These are phyloP conservation scores for Triticum aestivum DNA, from an alignment of 176 grass and related monocot genomes.

Conservation along the genomic window IWGSC_CS_RefSeq_v2.1 NC_057794.1:475830889-475831388, in stretches of 20 bases:
- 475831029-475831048: conserved; percentile 27
- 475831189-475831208: conserved; percentile 18
- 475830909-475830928: background rate
- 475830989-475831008: conserved; percentile 62
- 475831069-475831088: conserved; percentile 11
- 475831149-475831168: background rate
- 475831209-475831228: background rate
- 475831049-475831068: background rate
- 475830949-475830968: conserved; percentile 54
- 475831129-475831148: background rate
- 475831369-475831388: background rate
- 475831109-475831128: background rate
- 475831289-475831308: background rate
- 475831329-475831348: background rate
- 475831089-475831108: background rate
- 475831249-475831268: background rate
- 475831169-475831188: background rate
- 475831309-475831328: background rate
- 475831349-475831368: background rate
- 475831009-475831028: conserved; percentile 18
- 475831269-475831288: background rate
- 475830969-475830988: conserved; percentile 44
- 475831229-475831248: background rate
- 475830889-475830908: background rate
- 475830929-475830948: conserved; percentile 34